These are phyloP conservation scores for Chaetomium globosum DNA, from an alignment of 2,329 filamentous ascomycete species.

Conservation along the genomic window DNA sequence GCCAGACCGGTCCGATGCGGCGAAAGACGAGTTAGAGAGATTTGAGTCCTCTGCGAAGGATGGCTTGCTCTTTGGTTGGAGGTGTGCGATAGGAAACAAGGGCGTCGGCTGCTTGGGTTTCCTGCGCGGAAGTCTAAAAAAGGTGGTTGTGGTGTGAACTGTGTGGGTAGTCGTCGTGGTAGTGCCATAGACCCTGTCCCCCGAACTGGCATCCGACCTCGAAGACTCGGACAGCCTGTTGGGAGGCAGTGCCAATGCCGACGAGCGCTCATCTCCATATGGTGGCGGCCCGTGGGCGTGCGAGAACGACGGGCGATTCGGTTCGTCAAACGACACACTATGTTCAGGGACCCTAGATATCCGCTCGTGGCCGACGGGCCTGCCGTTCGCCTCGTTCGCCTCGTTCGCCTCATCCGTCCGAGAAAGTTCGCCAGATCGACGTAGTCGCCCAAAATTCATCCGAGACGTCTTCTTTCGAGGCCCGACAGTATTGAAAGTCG, in stretches of 20 bases:
- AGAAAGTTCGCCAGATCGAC: conserved; percentile 55
- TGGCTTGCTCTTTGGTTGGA: conserved; percentile 70
- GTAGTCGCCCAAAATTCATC: conserved; percentile 57
- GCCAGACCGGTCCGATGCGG: conserved; percentile 40
- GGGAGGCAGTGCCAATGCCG: conserved; percentile 64
- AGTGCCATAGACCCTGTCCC: conserved; percentile 63
- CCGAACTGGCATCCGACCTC: conserved; percentile 81
- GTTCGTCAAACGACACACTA: conserved; percentile 64
- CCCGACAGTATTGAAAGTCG: conserved; percentile 66
- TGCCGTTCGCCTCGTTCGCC: conserved; percentile 34
- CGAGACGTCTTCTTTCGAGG: conserved; percentile 60
- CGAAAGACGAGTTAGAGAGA: conserved; percentile 51
- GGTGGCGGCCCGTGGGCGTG: conserved; percentile 48
- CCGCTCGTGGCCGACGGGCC: conserved; percentile 44
- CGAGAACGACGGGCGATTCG: conserved; percentile 53
- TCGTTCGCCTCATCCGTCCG: conserved; percentile 42
- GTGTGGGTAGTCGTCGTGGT: conserved; percentile 66
- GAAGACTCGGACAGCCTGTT: conserved; percentile 82
- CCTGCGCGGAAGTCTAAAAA: conserved; percentile 79
- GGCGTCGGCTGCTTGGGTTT: conserved; percentile 73
- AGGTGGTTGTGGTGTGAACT: conserved; percentile 65
- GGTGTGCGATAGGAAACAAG: conserved; percentile 80
- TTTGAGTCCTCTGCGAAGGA: conserved; percentile 41
- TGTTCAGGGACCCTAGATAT: conserved; percentile 46
- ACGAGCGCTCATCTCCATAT: conserved; percentile 63